Percentiles rank a stretch among this genome's conserved stretches.
Conservation (phyloP, 129 eudicot species). For the Ambrosia trifida region DNA sequence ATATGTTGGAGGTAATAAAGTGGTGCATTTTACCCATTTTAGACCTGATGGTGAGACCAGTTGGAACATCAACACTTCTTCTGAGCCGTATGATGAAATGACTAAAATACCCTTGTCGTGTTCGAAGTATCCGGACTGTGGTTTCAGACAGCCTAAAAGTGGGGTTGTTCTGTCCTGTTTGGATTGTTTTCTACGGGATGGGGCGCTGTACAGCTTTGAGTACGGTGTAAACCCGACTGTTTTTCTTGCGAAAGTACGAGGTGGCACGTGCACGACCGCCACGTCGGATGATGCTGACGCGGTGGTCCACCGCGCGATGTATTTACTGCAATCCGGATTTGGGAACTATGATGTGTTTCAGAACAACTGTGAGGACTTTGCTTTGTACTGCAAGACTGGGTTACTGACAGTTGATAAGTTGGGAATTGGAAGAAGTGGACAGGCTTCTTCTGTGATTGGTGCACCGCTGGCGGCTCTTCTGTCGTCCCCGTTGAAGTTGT, state of each 20-base stretch:
- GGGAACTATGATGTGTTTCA: conserved; percentile 81
- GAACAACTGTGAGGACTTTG: conserved; percentile 90
- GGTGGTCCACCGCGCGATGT: conserved; percentile 76
- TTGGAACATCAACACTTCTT: conserved; percentile 39
- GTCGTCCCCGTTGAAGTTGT: conserved; percentile 61
- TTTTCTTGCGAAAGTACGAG: conserved; percentile 75
- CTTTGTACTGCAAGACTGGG: conserved; percentile 86
- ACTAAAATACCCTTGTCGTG: conserved; percentile 41
- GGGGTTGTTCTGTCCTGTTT: conserved; percentile 85
- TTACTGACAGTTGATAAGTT: conserved; percentile 59
- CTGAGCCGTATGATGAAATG: conserved; percentile 33
- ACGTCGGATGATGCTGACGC: conserved; percentile 52
- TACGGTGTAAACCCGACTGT: conserved; percentile 71
- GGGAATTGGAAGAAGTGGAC: conserved; percentile 88
- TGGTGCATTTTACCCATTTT: conserved; percentile 76
- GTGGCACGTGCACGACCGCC: conserved; percentile 93
- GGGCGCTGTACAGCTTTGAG: conserved; percentile 71
- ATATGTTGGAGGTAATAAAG: conserved; percentile 82
- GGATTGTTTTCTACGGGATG: conserved; percentile 71
- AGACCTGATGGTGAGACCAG: conserved; percentile 28
- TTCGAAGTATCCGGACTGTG: conserved; percentile 77
- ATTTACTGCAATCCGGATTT: conserved; percentile 73
- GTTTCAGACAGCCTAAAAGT: conserved; percentile 72
- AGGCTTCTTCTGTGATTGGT: conserved; percentile 70
- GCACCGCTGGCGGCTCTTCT: conserved; percentile 81